These are phyloP conservation scores for Emericellopsis terricola DNA, from an alignment of 495 filamentous ascomycete genomes.

Conservation along the genomic window DNA sequence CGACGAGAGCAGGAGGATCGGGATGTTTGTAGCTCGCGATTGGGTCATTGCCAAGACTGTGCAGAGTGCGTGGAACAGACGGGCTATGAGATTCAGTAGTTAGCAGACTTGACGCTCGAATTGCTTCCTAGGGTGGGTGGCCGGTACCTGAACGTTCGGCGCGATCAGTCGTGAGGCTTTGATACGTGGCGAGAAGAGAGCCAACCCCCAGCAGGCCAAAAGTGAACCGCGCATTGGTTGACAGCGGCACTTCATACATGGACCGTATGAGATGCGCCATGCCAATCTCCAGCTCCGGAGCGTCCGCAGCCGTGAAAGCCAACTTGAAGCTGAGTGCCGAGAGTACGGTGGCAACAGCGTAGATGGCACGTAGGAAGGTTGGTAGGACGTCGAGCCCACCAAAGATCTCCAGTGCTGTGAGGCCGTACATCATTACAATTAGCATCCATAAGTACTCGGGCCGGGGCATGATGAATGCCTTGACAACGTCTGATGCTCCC, in stretches of 20 bases:
- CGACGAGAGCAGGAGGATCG: conserved; percentile 61
- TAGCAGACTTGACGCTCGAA: no score
- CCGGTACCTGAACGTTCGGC: no score
- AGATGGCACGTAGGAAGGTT: no score
- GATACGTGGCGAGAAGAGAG: conserved; percentile 5
- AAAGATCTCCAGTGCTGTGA: conserved; percentile 15
- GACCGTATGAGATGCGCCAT: no score
- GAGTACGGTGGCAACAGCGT: conserved; percentile 13
- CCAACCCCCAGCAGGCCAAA: conserved; percentile 24
- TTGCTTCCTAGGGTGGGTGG: no score
- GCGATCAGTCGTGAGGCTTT: neutral
- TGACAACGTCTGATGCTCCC: conserved; percentile 70
- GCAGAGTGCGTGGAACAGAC: conserved; percentile 45
- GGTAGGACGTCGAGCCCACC: conserved; percentile 16
- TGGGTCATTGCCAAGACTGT: conserved; percentile 75
- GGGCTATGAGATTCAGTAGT: conserved; percentile 6
- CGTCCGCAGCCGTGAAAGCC: conserved; percentile 63
- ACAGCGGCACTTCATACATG: no score
- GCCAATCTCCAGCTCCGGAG: conserved; percentile 58
- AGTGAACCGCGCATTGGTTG: conserved; percentile 28
- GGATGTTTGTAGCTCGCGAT: conserved; percentile 63
- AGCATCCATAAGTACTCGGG: conserved; percentile 56
- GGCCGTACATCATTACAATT: conserved; percentile 48
- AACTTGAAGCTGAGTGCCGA: conserved; percentile 70
- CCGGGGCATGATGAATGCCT: conserved; percentile 41